These are phyloP conservation scores for Saitozyma sp. DNA, from an alignment of 768 basidiomycete genomes.

Conservation along the genomic window DNA sequence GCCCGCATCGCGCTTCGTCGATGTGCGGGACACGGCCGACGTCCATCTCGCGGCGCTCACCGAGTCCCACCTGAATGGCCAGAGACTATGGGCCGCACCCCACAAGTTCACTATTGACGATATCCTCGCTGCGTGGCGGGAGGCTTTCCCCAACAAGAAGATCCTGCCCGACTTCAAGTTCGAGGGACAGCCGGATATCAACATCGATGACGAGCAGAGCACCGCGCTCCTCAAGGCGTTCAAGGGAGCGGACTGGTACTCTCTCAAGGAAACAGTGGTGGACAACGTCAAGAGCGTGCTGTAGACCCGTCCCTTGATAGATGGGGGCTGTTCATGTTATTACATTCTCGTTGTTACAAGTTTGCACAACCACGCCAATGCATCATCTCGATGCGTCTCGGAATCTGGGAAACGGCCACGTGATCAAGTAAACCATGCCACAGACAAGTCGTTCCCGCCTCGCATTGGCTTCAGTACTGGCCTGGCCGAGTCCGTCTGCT, in stretches of 20 bases:
- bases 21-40: neutral
- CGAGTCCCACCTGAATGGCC: neutral
- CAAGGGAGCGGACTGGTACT: neutral
- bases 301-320: no score
- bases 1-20: neutral
- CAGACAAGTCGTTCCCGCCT: no score
- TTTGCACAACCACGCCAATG: no score
- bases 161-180: neutral
- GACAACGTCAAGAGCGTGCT: neutral
- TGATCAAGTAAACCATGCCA: no score
- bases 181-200: neutral
- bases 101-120: neutral
- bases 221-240: neutral
- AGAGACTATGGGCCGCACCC: neutral
- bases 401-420: no score
- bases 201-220: constrained; percentile 1
- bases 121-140: neutral
- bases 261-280: neutral
- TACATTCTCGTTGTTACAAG: no score
- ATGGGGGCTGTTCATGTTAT: no score
- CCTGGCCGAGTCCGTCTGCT: no score
- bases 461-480: no score
- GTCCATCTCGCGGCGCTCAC: neutral
- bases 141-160: neutral
- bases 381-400: no score